These are phyloP conservation scores for Eimeria acervulina DNA, from an alignment of 169 alveolate species.

Conservation along the genomic window DNA sequence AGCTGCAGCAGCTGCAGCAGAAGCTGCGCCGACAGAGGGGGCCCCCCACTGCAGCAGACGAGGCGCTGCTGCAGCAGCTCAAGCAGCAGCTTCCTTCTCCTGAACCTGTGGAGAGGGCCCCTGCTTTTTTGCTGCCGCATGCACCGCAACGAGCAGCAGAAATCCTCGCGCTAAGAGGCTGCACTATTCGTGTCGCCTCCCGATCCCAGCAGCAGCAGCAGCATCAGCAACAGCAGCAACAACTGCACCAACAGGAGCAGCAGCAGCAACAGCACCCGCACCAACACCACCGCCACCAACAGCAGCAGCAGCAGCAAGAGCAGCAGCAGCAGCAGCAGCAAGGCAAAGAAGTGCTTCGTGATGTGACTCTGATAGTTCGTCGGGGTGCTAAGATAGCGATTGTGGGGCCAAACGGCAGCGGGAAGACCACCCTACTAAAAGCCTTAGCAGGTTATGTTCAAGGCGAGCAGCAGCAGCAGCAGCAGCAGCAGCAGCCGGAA, in stretches of 20 bases:
- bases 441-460: slow-evolving; percentile 80
- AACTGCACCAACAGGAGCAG: slow-evolving; percentile 38
- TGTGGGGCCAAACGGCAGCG: slow-evolving; percentile 85
- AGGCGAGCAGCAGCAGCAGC: slow-evolving; percentile 72
- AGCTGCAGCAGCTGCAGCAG: slow-evolving; percentile 67
- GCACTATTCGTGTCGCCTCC: slow-evolving; percentile 11
- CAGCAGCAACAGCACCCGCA: slow-evolving; percentile 75
- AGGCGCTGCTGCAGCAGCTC: slow-evolving; percentile 70
- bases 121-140: slow-evolving; percentile 60
- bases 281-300: slow-evolving; percentile 24
- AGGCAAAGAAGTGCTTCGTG: slow-evolving; percentile 23
- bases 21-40: slow-evolving; percentile 59
- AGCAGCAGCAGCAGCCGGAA: slow-evolving; percentile 55
- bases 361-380: slow-evolving; percentile 46
- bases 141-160: slow-evolving; percentile 42
- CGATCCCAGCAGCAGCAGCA: slow-evolving; percentile 6
- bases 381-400: slow-evolving; percentile 77
- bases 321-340: slow-evolving; percentile 75
- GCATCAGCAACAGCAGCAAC: slow-evolving; percentile 24
- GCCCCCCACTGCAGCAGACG: slow-evolving; percentile 52
- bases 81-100: slow-evolving; percentile 24
- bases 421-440: slow-evolving; percentile 83
- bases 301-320: slow-evolving; percentile 47
- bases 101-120: slow-evolving; percentile 12
- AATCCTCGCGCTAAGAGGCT: slow-evolving; percentile 23